A percentile compares a stretch with the other conserved stretches of the same genome.
Conservation (phyloP, 140 eudicot species). For the Stevia rebaudiana region DNA sequence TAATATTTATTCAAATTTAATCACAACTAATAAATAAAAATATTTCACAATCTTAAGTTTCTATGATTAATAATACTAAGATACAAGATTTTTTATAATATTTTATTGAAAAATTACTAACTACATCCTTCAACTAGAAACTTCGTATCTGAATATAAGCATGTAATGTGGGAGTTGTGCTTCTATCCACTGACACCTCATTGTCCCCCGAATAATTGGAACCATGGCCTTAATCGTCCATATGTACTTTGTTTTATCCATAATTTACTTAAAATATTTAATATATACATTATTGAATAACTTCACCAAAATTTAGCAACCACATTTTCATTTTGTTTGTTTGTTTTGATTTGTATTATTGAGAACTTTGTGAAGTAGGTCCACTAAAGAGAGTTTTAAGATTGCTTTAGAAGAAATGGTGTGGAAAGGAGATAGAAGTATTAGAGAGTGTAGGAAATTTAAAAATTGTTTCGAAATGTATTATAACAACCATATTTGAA, state of each 20-base stretch:
- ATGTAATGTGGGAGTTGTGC: background rate
- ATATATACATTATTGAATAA: background rate
- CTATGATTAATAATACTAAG: too few relatives aligned
- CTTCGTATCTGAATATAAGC: background rate
- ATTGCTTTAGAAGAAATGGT: too few relatives aligned
- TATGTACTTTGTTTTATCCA: background rate
- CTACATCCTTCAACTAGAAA: too few relatives aligned
- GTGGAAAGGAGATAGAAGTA: too few relatives aligned
- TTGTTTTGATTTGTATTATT: background rate
- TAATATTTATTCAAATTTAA: too few relatives aligned
- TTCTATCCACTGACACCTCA: background rate
- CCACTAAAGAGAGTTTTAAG: slow-evolving; percentile 15
- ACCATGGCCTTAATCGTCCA: background rate
- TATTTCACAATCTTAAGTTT: too few relatives aligned
- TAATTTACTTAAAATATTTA: background rate
- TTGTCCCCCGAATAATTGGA: background rate
- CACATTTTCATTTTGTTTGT: background rate
- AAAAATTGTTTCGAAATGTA: too few relatives aligned
- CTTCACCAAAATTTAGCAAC: background rate
- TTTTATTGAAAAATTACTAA: too few relatives aligned
- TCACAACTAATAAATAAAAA: too few relatives aligned
- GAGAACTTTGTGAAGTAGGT: background rate
- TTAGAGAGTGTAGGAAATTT: too few relatives aligned
- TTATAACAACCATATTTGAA: too few relatives aligned
- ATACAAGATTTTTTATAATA: too few relatives aligned